These are phyloP conservation scores for Mediolabrus comicus DNA, from an alignment of 108 stramenopile species.

Conservation along the genomic window DNA sequence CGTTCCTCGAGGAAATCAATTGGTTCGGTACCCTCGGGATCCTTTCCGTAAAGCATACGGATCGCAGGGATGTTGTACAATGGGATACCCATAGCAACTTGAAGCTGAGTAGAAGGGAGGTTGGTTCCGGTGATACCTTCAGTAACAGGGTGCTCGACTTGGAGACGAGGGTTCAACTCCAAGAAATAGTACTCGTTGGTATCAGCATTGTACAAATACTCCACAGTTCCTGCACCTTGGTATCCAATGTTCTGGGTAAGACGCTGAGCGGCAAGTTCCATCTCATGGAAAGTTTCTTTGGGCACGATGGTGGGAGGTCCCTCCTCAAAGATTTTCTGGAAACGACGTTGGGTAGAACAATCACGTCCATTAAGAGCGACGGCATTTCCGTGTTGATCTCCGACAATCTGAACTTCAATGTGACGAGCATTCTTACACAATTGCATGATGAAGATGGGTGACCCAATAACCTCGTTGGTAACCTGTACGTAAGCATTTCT, in stretches of 20 bases:
- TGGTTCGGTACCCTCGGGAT: conserved; percentile 69
- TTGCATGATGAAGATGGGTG: conserved; percentile 98
- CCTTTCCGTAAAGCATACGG: conserved; percentile 85
- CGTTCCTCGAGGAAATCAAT: conserved; percentile 94
- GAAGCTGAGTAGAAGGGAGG: conserved; percentile 92
- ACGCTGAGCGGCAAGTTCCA: conserved; percentile 94
- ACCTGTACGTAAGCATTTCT: conserved; percentile 88
- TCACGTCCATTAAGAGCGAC: conserved; percentile 96
- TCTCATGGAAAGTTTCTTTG: conserved; percentile 85
- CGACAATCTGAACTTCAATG: conserved; percentile 98
- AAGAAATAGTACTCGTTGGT: conserved; percentile 95
- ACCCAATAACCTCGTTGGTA: conserved; percentile 92
- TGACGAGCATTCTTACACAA: conserved; percentile 97
- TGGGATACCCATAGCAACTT: conserved; percentile 99
- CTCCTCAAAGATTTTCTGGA: conserved; percentile 99
- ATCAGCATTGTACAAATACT: conserved; percentile 95
- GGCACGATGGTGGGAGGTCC: conserved; percentile 91
- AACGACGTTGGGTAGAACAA: conserved; percentile 97
- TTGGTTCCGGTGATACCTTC: conserved; percentile 91
- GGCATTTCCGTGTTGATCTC: conserved; percentile 96
- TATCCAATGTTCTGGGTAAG: conserved; percentile 95
- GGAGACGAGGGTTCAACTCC: conserved; percentile 98
- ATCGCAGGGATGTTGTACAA: conserved; percentile 92
- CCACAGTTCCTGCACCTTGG: conserved; percentile 98
- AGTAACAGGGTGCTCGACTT: conserved; percentile 97